Evolutionary conservation across 768 basidiomycete genomes (phyloP), one percentile per base, ranked within the genome.

Genomic region (Rickenella mellea): DNA sequence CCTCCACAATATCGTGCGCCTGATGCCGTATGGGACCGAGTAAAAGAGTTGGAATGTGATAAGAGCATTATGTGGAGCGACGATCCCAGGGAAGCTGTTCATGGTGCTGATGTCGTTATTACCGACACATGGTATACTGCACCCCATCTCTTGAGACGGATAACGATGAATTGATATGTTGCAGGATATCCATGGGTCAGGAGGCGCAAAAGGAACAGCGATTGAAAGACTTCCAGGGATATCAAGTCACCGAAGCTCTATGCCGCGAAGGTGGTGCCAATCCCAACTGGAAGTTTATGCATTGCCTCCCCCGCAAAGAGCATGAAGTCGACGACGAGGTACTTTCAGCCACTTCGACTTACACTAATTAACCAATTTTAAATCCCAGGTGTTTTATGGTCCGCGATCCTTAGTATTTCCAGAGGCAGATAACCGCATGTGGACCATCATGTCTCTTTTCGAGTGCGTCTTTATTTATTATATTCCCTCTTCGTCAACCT

Each of bases 121-220:
- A 99, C 96, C 2, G 96, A 99, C 60, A 99, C 96, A 4, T 99
- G 94, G 91, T 89, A 46, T 44, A 71, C 35, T 37, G 45, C 27
- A n/a, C 40, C 29, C 24, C 39, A 15, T 26, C 24, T 36, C n/a
- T 14, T 35, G 32, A 31, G 12, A 22, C 9, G 4, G 6, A 15
- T 25, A 40, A 11, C 17, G 35, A 24, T 15, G 43, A 17, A 2
- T 3, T 20, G 9, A 11, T 22, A 10, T 1, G 14, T 9, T 21
- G 11, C 53, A 93, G 90, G 92, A 91, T 98, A 49, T 97, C 94
- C 2, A 98, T 99, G 96, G 96, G 96, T 14, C 91, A 96, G 62
- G 96, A 98, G 62, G 84, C 81, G 1, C 92, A 98, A 61, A 90
- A 92, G 49, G 86, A 68, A 25, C 79, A 89, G 51, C 80, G 94